These are phyloP conservation scores for Agaricales sp. DNA, from an alignment of 1,284 basidiomycete genomes.

Conservation along the genomic window DNA sequence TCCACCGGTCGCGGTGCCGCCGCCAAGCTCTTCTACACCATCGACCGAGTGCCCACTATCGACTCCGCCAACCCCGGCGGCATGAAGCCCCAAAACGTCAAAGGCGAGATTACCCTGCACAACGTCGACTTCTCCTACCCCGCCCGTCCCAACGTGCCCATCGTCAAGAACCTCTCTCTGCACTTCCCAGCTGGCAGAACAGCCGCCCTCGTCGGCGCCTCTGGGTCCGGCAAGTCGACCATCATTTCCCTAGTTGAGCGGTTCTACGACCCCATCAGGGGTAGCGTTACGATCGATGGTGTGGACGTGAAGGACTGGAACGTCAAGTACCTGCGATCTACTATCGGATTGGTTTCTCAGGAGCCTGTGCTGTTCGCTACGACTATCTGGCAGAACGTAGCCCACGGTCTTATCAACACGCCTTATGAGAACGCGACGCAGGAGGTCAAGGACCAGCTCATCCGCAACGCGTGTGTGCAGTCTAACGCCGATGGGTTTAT, in stretches of 20 bases:
- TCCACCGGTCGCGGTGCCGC: slow-evolving; percentile 81
- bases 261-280: slow-evolving; percentile 80
- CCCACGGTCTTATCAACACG: slow-evolving; percentile 83
- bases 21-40: slow-evolving; percentile 86
- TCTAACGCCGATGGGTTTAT: slow-evolving; percentile 94
- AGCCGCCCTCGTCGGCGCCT: slow-evolving; percentile 83
- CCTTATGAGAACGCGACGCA: slow-evolving; percentile 57
- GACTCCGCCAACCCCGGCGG: slow-evolving; percentile 73
- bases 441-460: slow-evolving; percentile 69
- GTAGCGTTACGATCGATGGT: slow-evolving; percentile 77
- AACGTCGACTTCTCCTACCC: slow-evolving; percentile 88
- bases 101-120: slow-evolving; percentile 71
- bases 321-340: slow-evolving; percentile 79
- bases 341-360: slow-evolving; percentile 87
- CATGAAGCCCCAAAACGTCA: slow-evolving; percentile 59
- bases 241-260: slow-evolving; percentile 74
- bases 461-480: slow-evolving; percentile 83
- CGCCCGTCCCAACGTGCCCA: slow-evolving; percentile 75
- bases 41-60: slow-evolving; percentile 80
- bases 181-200: slow-evolving; percentile 72
- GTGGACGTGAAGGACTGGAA: slow-evolving; percentile 71
- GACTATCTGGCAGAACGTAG: slow-evolving; percentile 72
- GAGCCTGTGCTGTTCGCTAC: slow-evolving; percentile 86
- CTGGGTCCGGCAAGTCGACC: slow-evolving; percentile 84
- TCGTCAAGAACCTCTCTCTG: slow-evolving; percentile 67